Base-by-base conservation (phyloP, 169 alveolate genomes). In the Plasmodium knowlesi region DNA sequence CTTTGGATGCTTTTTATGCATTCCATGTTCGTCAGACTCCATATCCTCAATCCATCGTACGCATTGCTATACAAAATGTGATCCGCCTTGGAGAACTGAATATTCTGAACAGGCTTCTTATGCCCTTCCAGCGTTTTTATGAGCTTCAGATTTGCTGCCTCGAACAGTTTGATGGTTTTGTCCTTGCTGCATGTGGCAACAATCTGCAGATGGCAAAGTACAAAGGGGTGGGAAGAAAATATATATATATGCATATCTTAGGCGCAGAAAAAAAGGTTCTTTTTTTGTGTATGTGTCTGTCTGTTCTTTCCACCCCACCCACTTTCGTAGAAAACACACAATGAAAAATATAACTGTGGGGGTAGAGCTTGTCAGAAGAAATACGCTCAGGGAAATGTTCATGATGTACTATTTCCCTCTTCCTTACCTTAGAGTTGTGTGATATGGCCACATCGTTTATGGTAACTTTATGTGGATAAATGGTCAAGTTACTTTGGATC, bases 101-200 rank as follows among this genome's bases (percentile, higher is more conserved):
- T 34, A 72, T 57, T 90, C 41, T 90, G 95, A 50, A 90, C 95
- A 3, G 95, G 54, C 34, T 90, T 90, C 19, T 81, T 90, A 81
- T 90, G 95, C n/a, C 95, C 95, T 34, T 90, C 95, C 28, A 90
- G 83, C 43, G 50, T 81, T 19, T 30, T 46, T 46, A 90, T 61
- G 16, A 90, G 67, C 43, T 90, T 90, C 41, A 90, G 61, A 22
- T 39, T 80, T 28, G 32, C 19, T n/a, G 81, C 57, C 57, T 90
- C 95, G 61, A 90, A 90, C 57, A 90, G 39, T 57, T 90, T 90
- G 46, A 90, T 34, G 14, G 92, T 90, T 61, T 90, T 90, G 67
- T 90, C 95, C 57, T 90, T 90, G 41, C 95, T 90, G 41, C 95
- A 90, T 2, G 95, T 90, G 70, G 92, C 95, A 19, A 90, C 61